Evolutionary conservation across 805 yeast species (phyloP), one percentile per base, ranked within the genome.

Genomic region (Nakazawaea wyomingensis): DNA sequence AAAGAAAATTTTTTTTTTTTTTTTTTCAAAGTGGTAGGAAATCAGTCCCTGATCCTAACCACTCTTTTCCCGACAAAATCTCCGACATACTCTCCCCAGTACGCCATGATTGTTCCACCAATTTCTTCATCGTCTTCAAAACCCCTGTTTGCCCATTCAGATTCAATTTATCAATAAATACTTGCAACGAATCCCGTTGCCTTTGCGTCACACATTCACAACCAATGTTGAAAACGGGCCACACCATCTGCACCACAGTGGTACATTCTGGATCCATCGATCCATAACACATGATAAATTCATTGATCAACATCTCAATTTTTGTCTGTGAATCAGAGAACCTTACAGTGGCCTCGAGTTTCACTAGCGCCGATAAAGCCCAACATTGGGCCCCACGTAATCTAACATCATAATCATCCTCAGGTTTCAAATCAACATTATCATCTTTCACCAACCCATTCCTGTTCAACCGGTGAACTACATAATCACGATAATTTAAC

Each of bases 171-270:
- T 67, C 66, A 62, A 73, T 65, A 49, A 59, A 69, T 17, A 45
- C 41, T 36, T 51, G 53, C 28, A 72, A 47, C 8, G 46, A 46
- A 1, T 44, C 34, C 39, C 68, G 51, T 37, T 71, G 72, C 11
- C 50, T 56, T 0, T 41, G 52, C 0, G 65, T 58, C 10, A 52
- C 51, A 41, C 76, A 68, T 45, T 68, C 69, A 39, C 78, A 62
- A 4, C 71, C 75, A 31, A 77, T 60, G 13, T 72, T 72, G 51
- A 71, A 74, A 2, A 76, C 62, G 0, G 82, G 82, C 82, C 82
- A 77, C 4, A 77, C 80, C 82, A 77, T 77, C 50, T 77, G 82
- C 4, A 80, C 75, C 4, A 73, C 71, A 16, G 69, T 56, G 1
- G 81, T 78, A 1, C 76, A 66, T 4, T 54, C 52, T 1, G 71